Evolutionary conservation across 176 grass and related monocot genomes (phyloP).

Genomic region (Secale cereale): DNA sequence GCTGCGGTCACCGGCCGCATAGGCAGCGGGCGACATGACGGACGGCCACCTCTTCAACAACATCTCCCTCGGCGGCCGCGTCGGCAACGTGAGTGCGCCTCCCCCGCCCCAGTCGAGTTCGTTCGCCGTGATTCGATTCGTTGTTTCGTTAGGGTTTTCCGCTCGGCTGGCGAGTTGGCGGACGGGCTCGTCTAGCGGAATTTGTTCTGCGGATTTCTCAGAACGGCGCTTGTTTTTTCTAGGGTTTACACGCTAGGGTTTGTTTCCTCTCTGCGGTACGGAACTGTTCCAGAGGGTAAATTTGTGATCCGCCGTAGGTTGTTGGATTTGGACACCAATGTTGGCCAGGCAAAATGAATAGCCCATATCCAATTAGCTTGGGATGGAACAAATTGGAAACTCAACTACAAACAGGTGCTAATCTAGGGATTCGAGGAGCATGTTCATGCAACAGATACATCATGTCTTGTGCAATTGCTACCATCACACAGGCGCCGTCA

Average conservation of each 20-base stretch:
- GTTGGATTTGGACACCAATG: not conserved
- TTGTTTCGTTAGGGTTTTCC: not conserved
- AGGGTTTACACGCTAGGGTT: slow-evolving; percentile 23
- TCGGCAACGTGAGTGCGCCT: slow-evolving; percentile 58
- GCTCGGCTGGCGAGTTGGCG: not conserved
- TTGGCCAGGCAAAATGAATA: slow-evolving; percentile 1
- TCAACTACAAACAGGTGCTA: not conserved
- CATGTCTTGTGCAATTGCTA: not conserved
- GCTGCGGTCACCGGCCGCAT: not conserved
- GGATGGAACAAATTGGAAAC: not conserved
- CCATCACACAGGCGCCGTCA: not conserved
- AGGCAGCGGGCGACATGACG: slow-evolving; percentile 22
- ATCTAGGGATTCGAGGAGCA: not conserved
- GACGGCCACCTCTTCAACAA: slow-evolving; percentile 70
- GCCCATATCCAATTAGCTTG: not conserved
- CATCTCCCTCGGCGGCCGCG: slow-evolving; percentile 80
- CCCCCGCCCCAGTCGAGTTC: not conserved
- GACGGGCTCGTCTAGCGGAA: not conserved
- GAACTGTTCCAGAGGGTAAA: not conserved
- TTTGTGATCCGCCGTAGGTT: not conserved
- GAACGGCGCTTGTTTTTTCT: not conserved
- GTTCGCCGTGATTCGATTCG: not conserved
- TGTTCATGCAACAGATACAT: not conserved
- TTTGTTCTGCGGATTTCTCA: not conserved
- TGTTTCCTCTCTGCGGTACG: not conserved